Percentiles rank a stretch among this genome's conserved stretches.
phyloP scores from a whole-genome alignment of 768 basidiomycete genomes.

The Rhizopogon roseolus region DNA sequence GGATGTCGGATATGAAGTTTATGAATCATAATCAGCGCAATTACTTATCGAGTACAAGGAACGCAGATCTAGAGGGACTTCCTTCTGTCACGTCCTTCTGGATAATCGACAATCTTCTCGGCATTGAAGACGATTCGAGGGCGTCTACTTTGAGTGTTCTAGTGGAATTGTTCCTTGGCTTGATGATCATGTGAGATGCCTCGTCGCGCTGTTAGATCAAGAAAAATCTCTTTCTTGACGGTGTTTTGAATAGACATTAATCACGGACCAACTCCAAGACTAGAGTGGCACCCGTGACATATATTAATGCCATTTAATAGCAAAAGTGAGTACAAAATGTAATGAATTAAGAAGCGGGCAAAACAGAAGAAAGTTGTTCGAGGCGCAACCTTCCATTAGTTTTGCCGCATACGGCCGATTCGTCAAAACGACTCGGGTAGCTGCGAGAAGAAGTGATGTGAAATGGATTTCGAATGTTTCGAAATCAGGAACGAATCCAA shows the following conservation, averaged over 20 bases:
- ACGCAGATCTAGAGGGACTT: no score
- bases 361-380: not conserved
- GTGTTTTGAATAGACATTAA: conserved; percentile 39
- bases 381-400: conserved; percentile 56
- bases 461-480: no score
- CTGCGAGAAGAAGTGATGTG: no score
- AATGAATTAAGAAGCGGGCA: conserved; percentile 3
- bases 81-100: conserved; percentile 35
- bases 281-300: not conserved
- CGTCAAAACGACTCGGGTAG: conserved; percentile 52
- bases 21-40: not conserved
- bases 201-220: no score
- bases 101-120: conserved; percentile 43
- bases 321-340: conserved; percentile 37
- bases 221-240: conserved; percentile 69
- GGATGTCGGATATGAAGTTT: not conserved
- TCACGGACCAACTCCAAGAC: not conserved
- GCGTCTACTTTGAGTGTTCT: conserved; percentile 54
- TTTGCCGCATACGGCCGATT: conserved; percentile 75
- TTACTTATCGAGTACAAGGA: not conserved
- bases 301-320: conserved; percentile 30
- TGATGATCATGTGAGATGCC: conserved; percentile 62
- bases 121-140: conserved; percentile 37
- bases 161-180: conserved; percentile 48
- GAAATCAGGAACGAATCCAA: no score